Evolutionary conservation across 2,329 filamentous ascomycete genomes (phyloP).

Genomic region (Aureobasidium pullulans): DNA sequence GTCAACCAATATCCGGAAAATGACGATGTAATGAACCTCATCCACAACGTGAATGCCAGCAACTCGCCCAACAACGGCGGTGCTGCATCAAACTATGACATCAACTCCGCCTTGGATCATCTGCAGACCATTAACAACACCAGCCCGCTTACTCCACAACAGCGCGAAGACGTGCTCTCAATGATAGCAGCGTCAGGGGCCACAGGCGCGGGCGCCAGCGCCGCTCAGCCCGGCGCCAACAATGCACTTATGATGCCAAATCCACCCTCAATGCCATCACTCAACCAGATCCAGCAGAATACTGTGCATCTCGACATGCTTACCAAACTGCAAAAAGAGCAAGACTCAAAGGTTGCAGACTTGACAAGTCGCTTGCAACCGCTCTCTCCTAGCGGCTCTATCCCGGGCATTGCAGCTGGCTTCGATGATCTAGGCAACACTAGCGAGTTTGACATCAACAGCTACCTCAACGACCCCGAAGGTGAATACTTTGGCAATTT

Average conservation of each 20-base stretch:
- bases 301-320: constrained; percentile 71
- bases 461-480: constrained; percentile 44
- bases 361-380: constrained; percentile 69
- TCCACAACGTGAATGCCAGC: constrained; percentile 37
- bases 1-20: constrained; percentile 32
- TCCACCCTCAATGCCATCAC: constrained; percentile 47
- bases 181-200: constrained; percentile 37
- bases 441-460: constrained; percentile 46
- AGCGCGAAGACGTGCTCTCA: constrained; percentile 41
- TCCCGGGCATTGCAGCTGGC: constrained; percentile 55
- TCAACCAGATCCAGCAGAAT: constrained; percentile 60
- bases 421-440: constrained; percentile 30
- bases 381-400: constrained; percentile 69
- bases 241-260: constrained; percentile 51
- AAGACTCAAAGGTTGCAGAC: constrained; percentile 68
- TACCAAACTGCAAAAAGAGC: constrained; percentile 69
- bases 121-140: constrained; percentile 37
- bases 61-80: constrained; percentile 27
- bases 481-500: constrained; percentile 9
- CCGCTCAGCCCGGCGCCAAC: constrained; percentile 32
- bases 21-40: constrained; percentile 45
- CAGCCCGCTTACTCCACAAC: constrained; percentile 39
- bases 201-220: constrained; percentile 14
- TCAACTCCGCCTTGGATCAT: constrained; percentile 39
- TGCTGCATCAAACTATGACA: constrained; percentile 30